Evolutionary conservation across 2,329 filamentous ascomycete species (phyloP), one percentile per base, ranked within the genome.

Genomic region (Ophiostoma sp.): DNA sequence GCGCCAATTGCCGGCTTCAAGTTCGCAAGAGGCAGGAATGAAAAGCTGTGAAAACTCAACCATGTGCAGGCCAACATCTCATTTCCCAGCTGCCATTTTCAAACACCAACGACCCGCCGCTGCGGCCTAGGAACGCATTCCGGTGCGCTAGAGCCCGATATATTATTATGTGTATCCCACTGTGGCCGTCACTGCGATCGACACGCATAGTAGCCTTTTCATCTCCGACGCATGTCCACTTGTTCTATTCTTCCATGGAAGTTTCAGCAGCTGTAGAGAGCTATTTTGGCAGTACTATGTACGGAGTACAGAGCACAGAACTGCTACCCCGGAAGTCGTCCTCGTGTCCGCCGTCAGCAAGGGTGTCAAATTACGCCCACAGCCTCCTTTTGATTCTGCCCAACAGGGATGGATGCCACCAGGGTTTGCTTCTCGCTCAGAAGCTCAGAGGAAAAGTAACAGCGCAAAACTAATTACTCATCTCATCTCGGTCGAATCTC

Each of bases 81-180:
- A 67, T 71, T 71, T 69, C 70, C 60, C 57, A 71, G 62, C 62
- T 64, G 31, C 31, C 60, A 36, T 64, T 35, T 13, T 35, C 57
- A 62, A 31, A 31, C 57, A 31, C 23, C 20, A 39, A 36, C 62
- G 62, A 65, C 65, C 68, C 70, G 68, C 65, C 36, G 68, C 62
- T 23, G 48, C 70, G 70, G 70, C 35, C 39, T 57, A 69, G 70
- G 70, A 69, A 67, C 15, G 11, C 65, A 71, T 67, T 41, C 70
- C 70, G 70, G 65, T 62, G 52, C 68, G 65, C 68, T 68, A 67
- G 52, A 64, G 48, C 44, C 39, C 57, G 54, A 68, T 39, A n/a
- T n/a, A n/a, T n/a, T 31, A 31, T 31, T 31, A 31, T 31, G 27
- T 31, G 27, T 31, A 31, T 7, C 20, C n/a, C 2, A 48, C 17